A percentile compares a stretch with the other conserved stretches of the same genome.
These are phyloP conservation scores for Physaria fendleri DNA, from an alignment of 345 rosid genomes.

Conservation along the genomic window DNA sequence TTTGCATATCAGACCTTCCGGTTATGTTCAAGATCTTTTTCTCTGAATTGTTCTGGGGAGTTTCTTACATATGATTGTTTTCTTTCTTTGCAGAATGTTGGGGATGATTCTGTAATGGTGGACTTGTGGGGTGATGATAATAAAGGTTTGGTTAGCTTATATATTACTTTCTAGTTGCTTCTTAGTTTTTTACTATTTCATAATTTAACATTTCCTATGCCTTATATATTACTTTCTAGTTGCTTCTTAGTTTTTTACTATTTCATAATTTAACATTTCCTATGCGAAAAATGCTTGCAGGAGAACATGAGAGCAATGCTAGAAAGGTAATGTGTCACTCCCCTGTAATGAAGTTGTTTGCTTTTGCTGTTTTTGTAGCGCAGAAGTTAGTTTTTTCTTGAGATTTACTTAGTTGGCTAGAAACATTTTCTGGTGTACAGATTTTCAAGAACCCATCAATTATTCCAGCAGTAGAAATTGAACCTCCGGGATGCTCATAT, in stretches of 20 bases:
- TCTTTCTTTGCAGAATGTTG: conserved; percentile 32
- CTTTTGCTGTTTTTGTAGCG: background rate
- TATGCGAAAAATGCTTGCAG: conserved; percentile 32
- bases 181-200: background rate
- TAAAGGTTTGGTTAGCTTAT: conserved; percentile 42
- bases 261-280: background rate
- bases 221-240: background rate
- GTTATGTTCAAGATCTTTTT: conserved; percentile 14
- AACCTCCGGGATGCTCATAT: conserved; percentile 85
- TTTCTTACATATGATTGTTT: conserved; percentile 4
- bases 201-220: background rate
- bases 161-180: background rate
- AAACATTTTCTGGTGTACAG: conserved; percentile 22
- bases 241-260: background rate
- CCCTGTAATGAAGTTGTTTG: background rate
- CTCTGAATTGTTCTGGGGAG: background rate
- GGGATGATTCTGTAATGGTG: conserved; percentile 39
- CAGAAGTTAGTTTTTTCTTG: background rate
- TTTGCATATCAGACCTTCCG: conserved; percentile 47
- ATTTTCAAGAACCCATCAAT: conserved; percentile 37
- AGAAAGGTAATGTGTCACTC: conserved; percentile 44
- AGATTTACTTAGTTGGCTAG: background rate
- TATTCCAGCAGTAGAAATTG: conserved; percentile 94
- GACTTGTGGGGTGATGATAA: conserved; percentile 71
- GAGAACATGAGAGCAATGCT: conserved; percentile 30